Evolutionary conservation across 768 basidiomycete species (phyloP), one percentile per base, ranked within the genome.

Genomic region (Kwoniella mangroviensis): DNA sequence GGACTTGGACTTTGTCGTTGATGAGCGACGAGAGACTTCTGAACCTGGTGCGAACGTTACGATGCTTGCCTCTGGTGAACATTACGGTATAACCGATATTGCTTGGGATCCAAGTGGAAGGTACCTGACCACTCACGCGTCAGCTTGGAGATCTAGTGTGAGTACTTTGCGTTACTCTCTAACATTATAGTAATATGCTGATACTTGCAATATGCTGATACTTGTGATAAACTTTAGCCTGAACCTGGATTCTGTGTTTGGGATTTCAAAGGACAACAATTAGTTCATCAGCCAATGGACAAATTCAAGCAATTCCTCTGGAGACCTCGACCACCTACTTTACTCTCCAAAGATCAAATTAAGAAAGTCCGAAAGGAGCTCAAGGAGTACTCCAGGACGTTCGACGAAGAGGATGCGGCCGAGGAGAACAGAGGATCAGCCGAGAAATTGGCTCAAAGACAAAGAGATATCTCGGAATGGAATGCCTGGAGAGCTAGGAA

Each of bases 241-340:
- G 97, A 99, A 83, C 93, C 98, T 70, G 97, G 97, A 43, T 99
- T 90, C 81, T 91, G 91, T 11, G 89, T 99, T 74, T 98, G 95
- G 94, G 95, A 98, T 84, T 98, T 97, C 88, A 91, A 91, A 63
- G 97, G 96, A n/a, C 91, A 93, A 83, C 93, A 96, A 82, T 86
- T 94, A n/a, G 75, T 80, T 26, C 88, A 91, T 81, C 92, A 92
- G 81, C 90, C 90, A 61, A 86, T 91, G 72, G 97, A 98, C 81
- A 89, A 91, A 67, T 98, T 99, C 88, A 99, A 99, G 86, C 97
- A 99, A 83, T 94, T 98, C 84, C 88, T 98, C 71, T 99, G 96
- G 96, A 90, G 97, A 43, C 95, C 96, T 26, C 90, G 97, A n/a
- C 93, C 97, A 4, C 88, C 89, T 12, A 91, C 92, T 3, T 85